Evolutionary conservation across 345 rosid species (phyloP).

Genomic region (Turritis glabra): DNA sequence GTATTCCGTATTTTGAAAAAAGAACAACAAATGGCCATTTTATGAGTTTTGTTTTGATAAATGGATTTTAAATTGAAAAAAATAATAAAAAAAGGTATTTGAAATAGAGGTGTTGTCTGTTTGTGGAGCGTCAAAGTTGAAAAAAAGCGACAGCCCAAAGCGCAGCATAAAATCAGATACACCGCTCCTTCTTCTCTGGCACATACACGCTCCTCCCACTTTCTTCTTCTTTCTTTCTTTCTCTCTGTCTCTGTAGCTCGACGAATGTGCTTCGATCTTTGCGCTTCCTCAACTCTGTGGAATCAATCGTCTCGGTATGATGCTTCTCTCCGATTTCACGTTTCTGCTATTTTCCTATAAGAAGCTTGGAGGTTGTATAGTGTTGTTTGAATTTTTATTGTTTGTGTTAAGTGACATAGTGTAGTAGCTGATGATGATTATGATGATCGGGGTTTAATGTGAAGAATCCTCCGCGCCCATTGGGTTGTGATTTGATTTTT

Average conservation of each 20-base stretch:
- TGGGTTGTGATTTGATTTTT: background rate
- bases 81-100: background rate
- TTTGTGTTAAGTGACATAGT: background rate
- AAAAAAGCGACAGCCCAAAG: constrained; percentile 31
- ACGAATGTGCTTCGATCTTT: constrained; percentile 9
- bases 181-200: constrained; percentile 41
- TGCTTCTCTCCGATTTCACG: background rate
- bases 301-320: constrained; percentile 14
- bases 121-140: constrained; percentile 45
- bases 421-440: background rate
- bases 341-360: too few species aligned
- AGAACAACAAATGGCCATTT: background rate
- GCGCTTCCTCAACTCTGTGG: background rate
- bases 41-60: too few species aligned
- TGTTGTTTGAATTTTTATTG: background rate
- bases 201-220: constrained; percentile 45
- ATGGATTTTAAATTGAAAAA: background rate
- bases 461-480: background rate
- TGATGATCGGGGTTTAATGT: background rate
- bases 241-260: constrained; percentile 4
- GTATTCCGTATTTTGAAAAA: constrained; percentile 28
- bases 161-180: constrained; percentile 20
- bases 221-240: constrained; percentile 18
- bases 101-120: constrained; percentile 23
- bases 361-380: background rate